phyloP scores from a whole-genome alignment of 148 eudicot genomes.

The Vaccinium darrowii region DNA sequence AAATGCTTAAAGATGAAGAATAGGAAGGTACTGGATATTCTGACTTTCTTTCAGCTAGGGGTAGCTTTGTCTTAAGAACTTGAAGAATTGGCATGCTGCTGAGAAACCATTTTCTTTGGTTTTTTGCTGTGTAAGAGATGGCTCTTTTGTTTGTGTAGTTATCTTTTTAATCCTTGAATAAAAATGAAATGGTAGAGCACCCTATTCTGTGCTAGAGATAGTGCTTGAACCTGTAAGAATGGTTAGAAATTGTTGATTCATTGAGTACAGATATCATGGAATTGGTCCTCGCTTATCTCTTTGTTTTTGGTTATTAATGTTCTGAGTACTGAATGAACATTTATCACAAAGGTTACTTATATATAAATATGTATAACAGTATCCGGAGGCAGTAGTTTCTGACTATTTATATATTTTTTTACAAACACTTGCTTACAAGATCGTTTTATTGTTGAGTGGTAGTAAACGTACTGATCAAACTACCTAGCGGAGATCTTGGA shows the following conservation, averaged over 20 bases:
- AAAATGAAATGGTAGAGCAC: background rate
- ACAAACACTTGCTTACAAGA: background rate
- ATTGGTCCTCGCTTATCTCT: background rate
- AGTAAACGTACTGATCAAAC: no score
- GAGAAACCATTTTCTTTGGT: conserved; percentile 13
- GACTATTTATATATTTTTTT: background rate
- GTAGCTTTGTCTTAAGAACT: conserved; percentile 28
- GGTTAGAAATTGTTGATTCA: background rate
- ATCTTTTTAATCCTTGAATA: background rate
- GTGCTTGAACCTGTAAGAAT: background rate
- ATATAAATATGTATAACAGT: background rate
- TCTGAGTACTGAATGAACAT: background rate
- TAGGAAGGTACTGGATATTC: conserved; percentile 51
- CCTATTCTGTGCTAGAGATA: background rate
- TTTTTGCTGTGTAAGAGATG: background rate
- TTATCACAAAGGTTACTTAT: background rate
- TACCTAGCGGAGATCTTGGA: no score
- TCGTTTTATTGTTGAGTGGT: background rate
- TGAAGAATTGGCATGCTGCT: conserved; percentile 52
- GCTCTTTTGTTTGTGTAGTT: background rate
- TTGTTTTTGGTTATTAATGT: background rate
- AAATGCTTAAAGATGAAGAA: conserved; percentile 69
- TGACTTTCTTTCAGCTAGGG: conserved; percentile 7
- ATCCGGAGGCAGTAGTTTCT: background rate
- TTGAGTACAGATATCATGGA: background rate